Base-by-base conservation (phyloP, 805 yeast species). In the Wickerhamomyces tratensis region DNA sequence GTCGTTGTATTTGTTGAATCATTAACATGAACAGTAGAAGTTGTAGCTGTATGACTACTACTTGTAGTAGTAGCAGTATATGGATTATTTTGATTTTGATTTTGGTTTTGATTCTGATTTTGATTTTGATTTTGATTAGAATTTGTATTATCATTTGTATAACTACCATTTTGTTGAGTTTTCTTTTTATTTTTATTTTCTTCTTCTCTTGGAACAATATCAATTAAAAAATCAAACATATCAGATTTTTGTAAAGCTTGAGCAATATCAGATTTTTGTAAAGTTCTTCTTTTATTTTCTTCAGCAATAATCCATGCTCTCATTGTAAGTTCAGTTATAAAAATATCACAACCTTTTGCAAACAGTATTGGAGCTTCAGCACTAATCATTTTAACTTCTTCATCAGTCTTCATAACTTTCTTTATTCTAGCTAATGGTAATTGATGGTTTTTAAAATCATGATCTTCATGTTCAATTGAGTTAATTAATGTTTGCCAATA, bases 291-390 rank as follows among this genome's bases (percentile, higher is more conserved):
- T 59, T 93, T 93, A 65, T 86, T 86, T 56, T 87, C 96, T 62
- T 93, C 98, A 4, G 98, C 96, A 54, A 89, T 96, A 47, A 93
- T 87, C 98, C 98, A 93, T 7, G 98, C 97, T 45, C 99, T 72
- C 96, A 93, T 89, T 12, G 99, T 89, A 43, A 93, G 68, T 61
- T 93, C 99, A 1, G 98, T 89, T 52, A 93, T 91, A 63, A 93
- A 93, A 33, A 93, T 81, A 59, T 93, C 99, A 64, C 98, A 93
- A 1, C 98, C 98, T 62, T 93, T 93, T 39, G 98, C 98, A 67
- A 93, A 93, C 46, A 93, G 64, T 33, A 93, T 88, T 2, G 99
- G 98, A 1, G 98, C 98, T 65, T 93, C 99, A 3, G 98, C 98
- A 49, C 93, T 79, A 44, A 93, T 93, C 99, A 93, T 93, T 49